Base-by-base conservation (phyloP, 2,329 filamentous ascomycete genomes). In the Aspergillus pseudoterreus region DNA sequence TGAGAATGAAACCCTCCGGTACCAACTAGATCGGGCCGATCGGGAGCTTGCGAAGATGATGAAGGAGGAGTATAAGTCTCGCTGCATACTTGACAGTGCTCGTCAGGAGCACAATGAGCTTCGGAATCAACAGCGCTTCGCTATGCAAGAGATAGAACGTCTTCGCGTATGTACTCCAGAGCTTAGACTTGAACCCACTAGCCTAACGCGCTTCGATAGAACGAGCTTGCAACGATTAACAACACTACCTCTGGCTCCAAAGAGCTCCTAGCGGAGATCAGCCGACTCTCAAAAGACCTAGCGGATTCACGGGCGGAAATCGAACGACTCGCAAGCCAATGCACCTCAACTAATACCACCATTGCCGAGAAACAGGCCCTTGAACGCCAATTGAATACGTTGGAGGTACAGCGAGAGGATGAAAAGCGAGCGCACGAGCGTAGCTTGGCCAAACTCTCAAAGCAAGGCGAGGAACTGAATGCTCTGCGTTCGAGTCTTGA, bases 331-430 rank as follows among this genome's bases (percentile, higher is more conserved):
- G 79, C 78, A 56, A 75, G 78, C 6, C 83, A 87, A 65, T 76
- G 75, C 17, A 70, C 74, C 30, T 76, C 78, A 12, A 83, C 92
- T 49, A 85, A 91, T 63, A 79, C 81, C 2, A 75, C 89, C 10
- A 76, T 95, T 14, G 78, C 86, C 1, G 90, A 95, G 65, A 96
- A 95, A 68, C 77, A 92, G 43, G 80, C 86, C 2, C 73, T 96
- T 12, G 86, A 94, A 65, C 85, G 88, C 43, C 88, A 94, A 70
- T 70, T 96, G 24, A 86, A 81, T 63, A 84, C 86, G 1, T 71
- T 92, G 2, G 88, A 95, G 68, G 84, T 90, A 41, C 88, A 95
- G 61, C 78, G 96, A 2, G 89, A 92, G 57, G 89, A 88, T 58
- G 89, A 94, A 66, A 92, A 84, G 68, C 82, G 84, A n/a, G 80